Conservation (phyloP, 257 asterid species). For the Solanum commersonii region DNA sequence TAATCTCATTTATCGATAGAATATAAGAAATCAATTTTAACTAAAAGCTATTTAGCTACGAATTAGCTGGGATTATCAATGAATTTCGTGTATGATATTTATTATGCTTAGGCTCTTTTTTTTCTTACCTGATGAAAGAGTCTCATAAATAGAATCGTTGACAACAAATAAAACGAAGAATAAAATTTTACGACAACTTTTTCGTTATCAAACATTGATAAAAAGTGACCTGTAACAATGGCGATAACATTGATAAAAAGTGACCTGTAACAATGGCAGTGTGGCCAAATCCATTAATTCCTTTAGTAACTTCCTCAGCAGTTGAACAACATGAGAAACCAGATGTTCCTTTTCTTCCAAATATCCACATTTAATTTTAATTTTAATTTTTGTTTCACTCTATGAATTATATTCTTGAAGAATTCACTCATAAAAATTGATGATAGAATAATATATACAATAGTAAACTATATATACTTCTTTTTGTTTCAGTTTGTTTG, state of each 20-base stretch:
- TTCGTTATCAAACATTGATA: neutral
- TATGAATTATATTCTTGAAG: neutral
- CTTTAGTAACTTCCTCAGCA: slow-evolving; percentile 47
- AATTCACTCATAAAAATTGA: neutral
- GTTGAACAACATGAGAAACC: slow-evolving; percentile 54
- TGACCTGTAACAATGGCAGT: slow-evolving; percentile 58
- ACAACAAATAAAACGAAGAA: neutral
- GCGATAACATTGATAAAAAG: too few relatives aligned
- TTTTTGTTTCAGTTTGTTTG: neutral
- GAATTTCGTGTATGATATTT: neutral
- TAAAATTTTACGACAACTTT: neutral
- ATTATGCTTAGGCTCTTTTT: neutral
- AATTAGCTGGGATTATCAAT: neutral
- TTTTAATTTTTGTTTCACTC: neutral
- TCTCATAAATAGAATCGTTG: neutral
- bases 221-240: slow-evolving; percentile 38
- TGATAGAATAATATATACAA: too few relatives aligned
- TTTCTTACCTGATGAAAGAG: neutral
- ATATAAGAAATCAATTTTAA: neutral
- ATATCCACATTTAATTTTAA: slow-evolving; percentile 36
- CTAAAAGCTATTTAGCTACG: neutral
- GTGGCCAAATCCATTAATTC: slow-evolving; percentile 43
- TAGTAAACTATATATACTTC: neutral
- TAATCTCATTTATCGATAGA: neutral
- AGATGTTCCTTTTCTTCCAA: slow-evolving; percentile 39